These are phyloP conservation scores for Apiotrichum porosum DNA, from an alignment of 1,284 basidiomycete genomes.

Conservation along the genomic window DNA sequence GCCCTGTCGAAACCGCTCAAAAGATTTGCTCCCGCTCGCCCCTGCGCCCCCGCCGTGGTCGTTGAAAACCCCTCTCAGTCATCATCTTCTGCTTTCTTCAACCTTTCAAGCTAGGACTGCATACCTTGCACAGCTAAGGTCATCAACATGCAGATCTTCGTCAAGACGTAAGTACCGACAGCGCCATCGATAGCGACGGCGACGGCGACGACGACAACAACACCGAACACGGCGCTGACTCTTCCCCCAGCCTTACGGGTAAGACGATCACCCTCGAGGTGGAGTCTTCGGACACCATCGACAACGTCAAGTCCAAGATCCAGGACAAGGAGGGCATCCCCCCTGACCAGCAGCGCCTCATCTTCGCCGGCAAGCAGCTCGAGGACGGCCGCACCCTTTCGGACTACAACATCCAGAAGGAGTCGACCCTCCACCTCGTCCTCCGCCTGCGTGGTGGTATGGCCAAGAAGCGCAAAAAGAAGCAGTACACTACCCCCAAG, in stretches of 20 bases:
- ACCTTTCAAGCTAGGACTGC: too few relatives aligned
- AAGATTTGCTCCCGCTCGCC: too few relatives aligned
- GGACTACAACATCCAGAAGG: constrained; percentile 96
- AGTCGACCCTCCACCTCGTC: constrained; percentile 92
- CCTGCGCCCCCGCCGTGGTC: too few relatives aligned
- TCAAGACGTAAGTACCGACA: constrained; percentile 3
- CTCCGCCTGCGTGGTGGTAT: constrained; percentile 80
- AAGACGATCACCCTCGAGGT: constrained; percentile 96
- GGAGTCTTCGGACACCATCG: constrained; percentile 85
- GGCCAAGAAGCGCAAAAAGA: constrained; percentile 97
- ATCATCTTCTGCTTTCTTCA: too few relatives aligned
- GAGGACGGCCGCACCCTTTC: constrained; percentile 85
- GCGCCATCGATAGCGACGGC: not conserved
- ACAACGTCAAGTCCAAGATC: constrained; percentile 96
- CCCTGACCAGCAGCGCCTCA: constrained; percentile 87
- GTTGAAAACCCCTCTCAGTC: too few relatives aligned
- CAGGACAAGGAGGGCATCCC: constrained; percentile 89
- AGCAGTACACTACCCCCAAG: constrained; percentile 88
- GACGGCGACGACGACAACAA: too few relatives aligned
- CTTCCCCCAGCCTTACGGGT: constrained; percentile 76
- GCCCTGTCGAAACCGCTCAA: too few relatives aligned
- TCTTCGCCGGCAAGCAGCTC: constrained; percentile 98
- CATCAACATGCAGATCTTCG: constrained; percentile 3
- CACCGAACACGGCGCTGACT: not conserved
- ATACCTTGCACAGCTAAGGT: too few relatives aligned